Base-by-base conservation (phyloP, 2,329 filamentous ascomycete genomes). In the Cladobotryum mycophilum region DNA sequence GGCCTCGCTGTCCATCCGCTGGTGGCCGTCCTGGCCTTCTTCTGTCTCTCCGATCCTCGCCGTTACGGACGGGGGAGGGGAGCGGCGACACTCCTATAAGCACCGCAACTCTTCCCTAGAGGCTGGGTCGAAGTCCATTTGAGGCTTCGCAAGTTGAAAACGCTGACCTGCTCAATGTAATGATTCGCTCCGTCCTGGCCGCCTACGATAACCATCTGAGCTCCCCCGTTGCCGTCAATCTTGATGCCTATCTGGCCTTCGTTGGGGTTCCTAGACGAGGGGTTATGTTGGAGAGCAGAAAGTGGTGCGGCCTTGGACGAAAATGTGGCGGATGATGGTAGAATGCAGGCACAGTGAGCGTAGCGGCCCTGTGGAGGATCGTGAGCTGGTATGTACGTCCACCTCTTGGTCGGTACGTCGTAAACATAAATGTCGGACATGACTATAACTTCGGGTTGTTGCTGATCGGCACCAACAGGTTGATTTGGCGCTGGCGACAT, bases 401-500 rank as follows among this genome's bases (percentile, higher is more conserved):
- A 99, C 44, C 79, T 86, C 61, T 80, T 85, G 0, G 86, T 86
- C 1, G 82, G 78, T 2, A 93, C 88, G 66, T 99, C 92, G 67
- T 89, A 97, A 33, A 99, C 88, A 68, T 97, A 89, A 49, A 97
- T 89, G 69, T 99, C 93, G 6, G 92, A 96, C 91, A 99, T 96
- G 51, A 97, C 93, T 2, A 90, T 86, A 4, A 97, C 88, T 62
- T 96, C 91, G 36, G 89, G 84, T 59, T 90, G 87, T 49, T 82
- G 74, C 53, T 76, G 72, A 11, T 75, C 73, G 14, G 70, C 67
- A 18, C 69, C 64, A 43, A 68, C 61, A 34, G 76, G 67, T 41
- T 77, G 73, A 50, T 72, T 76, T 6, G 77, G 73, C 11, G 84
- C 81, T 1, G 92, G 91, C 9, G 92, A 96, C 93, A 99, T 99